These are phyloP conservation scores for Trichosporon asahii DNA, from an alignment of 1,284 basidiomycete genomes.

Conservation along the genomic window DNA sequence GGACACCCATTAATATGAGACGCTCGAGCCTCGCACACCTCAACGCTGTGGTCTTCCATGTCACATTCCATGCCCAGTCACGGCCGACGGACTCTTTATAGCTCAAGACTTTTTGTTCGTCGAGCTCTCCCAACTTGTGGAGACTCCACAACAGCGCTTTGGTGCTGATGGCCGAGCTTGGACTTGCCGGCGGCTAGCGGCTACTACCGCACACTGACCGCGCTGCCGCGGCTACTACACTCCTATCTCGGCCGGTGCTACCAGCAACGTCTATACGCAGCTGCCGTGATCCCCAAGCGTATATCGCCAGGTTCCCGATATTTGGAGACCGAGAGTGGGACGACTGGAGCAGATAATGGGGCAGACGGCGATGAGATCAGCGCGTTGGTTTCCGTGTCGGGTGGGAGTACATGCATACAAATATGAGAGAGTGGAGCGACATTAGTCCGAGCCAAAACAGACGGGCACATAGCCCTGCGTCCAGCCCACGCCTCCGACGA, in stretches of 20 bases:
- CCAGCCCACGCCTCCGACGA: slow-evolving; percentile 71
- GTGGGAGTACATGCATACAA: neutral
- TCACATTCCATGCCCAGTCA: neutral
- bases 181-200: neutral
- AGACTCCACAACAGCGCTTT: neutral
- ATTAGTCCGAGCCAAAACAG: slow-evolving; percentile 20
- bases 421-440: neutral
- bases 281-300: neutral
- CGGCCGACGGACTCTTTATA: too few relatives aligned
- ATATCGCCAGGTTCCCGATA: neutral
- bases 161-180: too few relatives aligned
- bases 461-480: slow-evolving; percentile 41
- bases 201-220: neutral
- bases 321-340: neutral
- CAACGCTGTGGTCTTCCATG: too few relatives aligned
- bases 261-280: neutral
- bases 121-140: too few relatives aligned
- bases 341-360: neutral
- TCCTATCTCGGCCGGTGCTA: neutral
- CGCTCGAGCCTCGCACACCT: neutral
- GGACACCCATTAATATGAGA: neutral
- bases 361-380: neutral
- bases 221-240: neutral
- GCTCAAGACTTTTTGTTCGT: too few relatives aligned
- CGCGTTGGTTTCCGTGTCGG: neutral